Evolutionary conservation across 129 eudicot species (phyloP).

Genomic region (Erigeron canadensis): DNA sequence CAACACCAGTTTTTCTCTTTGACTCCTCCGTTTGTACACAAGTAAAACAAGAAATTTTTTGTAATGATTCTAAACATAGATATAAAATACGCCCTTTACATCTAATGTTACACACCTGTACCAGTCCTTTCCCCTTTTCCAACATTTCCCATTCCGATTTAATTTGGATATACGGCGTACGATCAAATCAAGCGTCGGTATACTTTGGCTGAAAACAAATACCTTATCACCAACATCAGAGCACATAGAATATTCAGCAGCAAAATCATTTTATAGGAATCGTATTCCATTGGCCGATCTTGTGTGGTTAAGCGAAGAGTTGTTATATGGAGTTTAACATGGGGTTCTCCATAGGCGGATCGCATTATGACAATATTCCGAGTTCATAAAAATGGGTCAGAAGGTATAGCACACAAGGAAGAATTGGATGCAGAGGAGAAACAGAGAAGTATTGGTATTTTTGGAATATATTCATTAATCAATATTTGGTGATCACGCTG

Average conservation of each 20-base stretch:
- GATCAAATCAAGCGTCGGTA: conserved; percentile 80
- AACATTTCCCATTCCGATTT: conserved; percentile 61
- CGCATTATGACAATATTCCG: too few species aligned
- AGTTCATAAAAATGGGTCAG: too few species aligned
- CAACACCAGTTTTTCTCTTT: too few species aligned
- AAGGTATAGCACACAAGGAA: too few species aligned
- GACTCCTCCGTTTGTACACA: conserved; percentile 79
- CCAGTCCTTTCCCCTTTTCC: conserved; percentile 97
- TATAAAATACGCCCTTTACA: background rate
- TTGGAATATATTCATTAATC: too few species aligned
- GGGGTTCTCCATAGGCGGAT: too few species aligned
- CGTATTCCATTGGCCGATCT: too few species aligned
- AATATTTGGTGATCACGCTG: too few species aligned
- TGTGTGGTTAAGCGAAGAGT: too few species aligned
- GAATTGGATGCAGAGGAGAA: too few species aligned
- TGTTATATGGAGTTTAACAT: too few species aligned
- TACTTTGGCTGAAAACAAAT: conserved; percentile 90
- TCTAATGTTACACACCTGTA: conserved; percentile 64
- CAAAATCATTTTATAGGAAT: conserved; percentile 94
- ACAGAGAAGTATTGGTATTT: too few species aligned
- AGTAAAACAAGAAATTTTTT: conserved; percentile 3
- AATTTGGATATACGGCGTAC: conserved; percentile 74
- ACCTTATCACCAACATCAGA: conserved; percentile 72
- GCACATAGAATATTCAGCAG: conserved; percentile 77
- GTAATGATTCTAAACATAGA: background rate